These are phyloP conservation scores for Auriscalpium orientale DNA, from an alignment of 768 basidiomycete genomes.

Conservation along the genomic window DNA sequence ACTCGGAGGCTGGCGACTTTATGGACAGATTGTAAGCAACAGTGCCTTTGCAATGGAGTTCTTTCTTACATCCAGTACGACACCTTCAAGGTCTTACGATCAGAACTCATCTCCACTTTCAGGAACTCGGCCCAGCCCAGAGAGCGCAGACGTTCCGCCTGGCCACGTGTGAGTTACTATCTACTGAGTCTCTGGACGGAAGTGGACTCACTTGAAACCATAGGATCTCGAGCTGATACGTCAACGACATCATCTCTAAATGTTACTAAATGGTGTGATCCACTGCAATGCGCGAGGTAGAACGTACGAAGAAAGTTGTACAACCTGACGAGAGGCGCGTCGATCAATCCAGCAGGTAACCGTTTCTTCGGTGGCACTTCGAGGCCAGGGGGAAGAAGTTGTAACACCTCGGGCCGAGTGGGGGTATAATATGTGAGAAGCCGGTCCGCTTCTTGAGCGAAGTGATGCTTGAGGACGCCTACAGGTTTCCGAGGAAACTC, in stretches of 20 bases:
- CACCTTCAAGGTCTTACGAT: conserved; percentile 59
- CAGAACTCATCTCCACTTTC: conserved; percentile 57
- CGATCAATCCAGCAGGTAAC: conserved; percentile 55
- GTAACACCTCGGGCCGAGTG: conserved; percentile 26
- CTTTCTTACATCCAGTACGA: conserved; percentile 80
- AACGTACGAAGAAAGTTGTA: conserved; percentile 85
- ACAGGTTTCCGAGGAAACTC: conserved; percentile 69
- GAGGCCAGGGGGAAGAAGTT: conserved; percentile 23
- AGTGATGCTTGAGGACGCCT: conserved; percentile 54
- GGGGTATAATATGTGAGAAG: conserved; percentile 55
- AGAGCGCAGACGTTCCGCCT: conserved; percentile 71
- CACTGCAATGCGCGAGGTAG: no score
- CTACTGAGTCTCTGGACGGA: not conserved
- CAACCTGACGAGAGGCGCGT: conserved; percentile 77
- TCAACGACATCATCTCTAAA: conserved; percentile 83
- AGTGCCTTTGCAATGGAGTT: not conserved
- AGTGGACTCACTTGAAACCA: conserved; percentile 54
- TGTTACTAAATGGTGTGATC: no score
- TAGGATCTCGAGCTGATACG: conserved; percentile 88
- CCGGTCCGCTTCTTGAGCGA: conserved; percentile 65
- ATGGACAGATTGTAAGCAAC: conserved; percentile 7
- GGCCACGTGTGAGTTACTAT: conserved; percentile 2
- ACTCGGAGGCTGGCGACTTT: conserved; percentile 31
- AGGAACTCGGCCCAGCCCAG: conserved; percentile 83
- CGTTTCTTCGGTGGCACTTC: conserved; percentile 39